Percentiles rank a stretch among this genome's conserved stretches.
phyloP scores from a whole-genome alignment of 768 basidiomycete genomes.

The Cubamyces lactineus region DNA sequence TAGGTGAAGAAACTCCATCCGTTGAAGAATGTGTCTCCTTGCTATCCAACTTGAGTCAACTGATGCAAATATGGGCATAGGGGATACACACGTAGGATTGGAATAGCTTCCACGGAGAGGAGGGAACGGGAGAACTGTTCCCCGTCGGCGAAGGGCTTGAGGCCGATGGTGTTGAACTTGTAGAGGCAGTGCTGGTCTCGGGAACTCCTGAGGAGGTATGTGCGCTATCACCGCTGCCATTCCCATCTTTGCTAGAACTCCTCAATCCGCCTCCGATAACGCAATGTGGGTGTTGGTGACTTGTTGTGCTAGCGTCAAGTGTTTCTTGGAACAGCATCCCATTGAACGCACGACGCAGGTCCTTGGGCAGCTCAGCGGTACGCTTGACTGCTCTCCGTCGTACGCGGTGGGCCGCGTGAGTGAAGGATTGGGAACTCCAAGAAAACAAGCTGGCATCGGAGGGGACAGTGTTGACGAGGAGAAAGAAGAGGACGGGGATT shows the following conservation, averaged over 20 bases:
- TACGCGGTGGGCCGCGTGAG: conserved; percentile 48
- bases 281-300: conserved; percentile 39
- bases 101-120: conserved; percentile 49
- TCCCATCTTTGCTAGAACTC: background rate
- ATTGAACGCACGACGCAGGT: conserved; percentile 68
- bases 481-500: conserved; percentile 35
- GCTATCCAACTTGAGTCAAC: conserved; percentile 36
- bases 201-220: background rate
- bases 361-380: conserved; percentile 65
- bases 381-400: conserved; percentile 62
- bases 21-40: conserved; percentile 77
- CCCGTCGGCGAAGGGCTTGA: conserved; percentile 17
- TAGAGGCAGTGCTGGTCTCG: background rate
- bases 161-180: conserved; percentile 12
- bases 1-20: conserved; percentile 75
- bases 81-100: conserved; percentile 55
- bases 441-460: conserved; percentile 32
- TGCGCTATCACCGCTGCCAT: conserved; percentile 6
- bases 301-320: background rate
- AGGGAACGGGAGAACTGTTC: conserved; percentile 11
- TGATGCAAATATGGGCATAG: no score
- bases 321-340: conserved; percentile 45
- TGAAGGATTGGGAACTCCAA: conserved; percentile 39
- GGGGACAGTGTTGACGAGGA: conserved; percentile 35
- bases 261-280: conserved; percentile 28